Conservation (phyloP, 139 green algal genomes). For the Astrephomene gubernaculifera region DNA sequence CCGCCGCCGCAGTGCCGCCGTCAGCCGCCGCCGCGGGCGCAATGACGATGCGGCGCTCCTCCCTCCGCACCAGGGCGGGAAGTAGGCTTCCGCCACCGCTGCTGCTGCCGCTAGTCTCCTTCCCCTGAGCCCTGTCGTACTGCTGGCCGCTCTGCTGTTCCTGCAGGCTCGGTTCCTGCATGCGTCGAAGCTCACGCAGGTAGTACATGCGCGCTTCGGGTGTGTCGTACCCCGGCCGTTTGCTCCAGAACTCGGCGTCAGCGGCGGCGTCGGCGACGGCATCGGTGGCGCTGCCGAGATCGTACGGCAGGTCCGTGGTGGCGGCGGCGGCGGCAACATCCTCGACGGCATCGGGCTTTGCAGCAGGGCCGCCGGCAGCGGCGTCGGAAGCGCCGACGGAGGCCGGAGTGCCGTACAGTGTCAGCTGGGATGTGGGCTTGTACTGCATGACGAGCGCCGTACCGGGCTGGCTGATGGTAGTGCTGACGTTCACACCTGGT, state of each 20-base stretch:
- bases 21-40: not conserved
- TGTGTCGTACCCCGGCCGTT: not conserved
- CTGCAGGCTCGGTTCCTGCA: not conserved
- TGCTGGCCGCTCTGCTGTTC: not conserved
- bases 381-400: not conserved
- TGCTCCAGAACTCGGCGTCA: not conserved
- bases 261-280: not conserved
- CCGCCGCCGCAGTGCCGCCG: not conserved
- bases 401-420: too few species aligned
- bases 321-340: not conserved
- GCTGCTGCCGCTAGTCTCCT: not conserved
- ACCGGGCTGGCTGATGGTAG: slow-evolving; percentile 22
- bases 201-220: not conserved
- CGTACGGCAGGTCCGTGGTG: not conserved
- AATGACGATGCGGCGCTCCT: slow-evolving; percentile 1
- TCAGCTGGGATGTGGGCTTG: too few species aligned
- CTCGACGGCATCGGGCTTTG: not conserved
- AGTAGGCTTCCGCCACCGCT: not conserved
- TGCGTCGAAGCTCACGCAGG: not conserved
- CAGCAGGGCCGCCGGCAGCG: not conserved
- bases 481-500: not conserved
- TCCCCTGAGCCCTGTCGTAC: not conserved
- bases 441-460: not conserved
- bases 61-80: not conserved
- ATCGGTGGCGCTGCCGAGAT: not conserved